These are phyloP conservation scores for Dactylonectria estremocensis DNA, from an alignment of 2,329 filamentous ascomycete genomes.

Conservation along the genomic window DNA sequence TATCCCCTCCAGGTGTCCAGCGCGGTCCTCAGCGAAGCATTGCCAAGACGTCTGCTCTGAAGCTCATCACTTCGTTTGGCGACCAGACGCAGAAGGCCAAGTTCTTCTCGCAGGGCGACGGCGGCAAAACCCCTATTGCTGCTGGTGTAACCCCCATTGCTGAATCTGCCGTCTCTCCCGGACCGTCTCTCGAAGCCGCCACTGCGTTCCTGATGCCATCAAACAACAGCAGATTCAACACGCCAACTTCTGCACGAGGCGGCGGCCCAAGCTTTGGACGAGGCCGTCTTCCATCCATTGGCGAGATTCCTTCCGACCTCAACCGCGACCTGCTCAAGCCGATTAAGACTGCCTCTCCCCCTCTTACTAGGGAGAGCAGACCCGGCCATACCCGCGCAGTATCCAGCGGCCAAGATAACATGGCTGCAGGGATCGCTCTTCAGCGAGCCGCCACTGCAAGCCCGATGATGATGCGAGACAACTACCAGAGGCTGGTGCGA, in stretches of 20 bases:
- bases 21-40: conserved; percentile 74
- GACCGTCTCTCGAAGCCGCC: conserved; percentile 70
- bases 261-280: conserved; percentile 74
- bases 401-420: conserved; percentile 61
- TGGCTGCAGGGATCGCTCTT: conserved; percentile 63
- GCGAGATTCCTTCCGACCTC: conserved; percentile 65
- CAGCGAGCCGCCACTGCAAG: conserved; percentile 78
- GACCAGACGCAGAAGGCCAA: conserved; percentile 73
- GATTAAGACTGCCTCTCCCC: conserved; percentile 40
- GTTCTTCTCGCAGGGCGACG: conserved; percentile 72
- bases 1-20: conserved; percentile 80
- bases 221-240: conserved; percentile 78
- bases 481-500: conserved; percentile 55
- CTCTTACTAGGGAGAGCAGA: conserved; percentile 45
- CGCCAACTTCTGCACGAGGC: conserved; percentile 74
- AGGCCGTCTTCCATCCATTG: conserved; percentile 83
- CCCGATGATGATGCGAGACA: conserved; percentile 74
- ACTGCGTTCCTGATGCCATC: conserved; percentile 79
- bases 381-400: conserved; percentile 54
- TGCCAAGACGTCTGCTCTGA: conserved; percentile 86
- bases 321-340: conserved; percentile 51
- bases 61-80: conserved; percentile 92
- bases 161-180: conserved; percentile 77
- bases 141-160: conserved; percentile 91
- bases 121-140: conserved; percentile 81